Conservation (phyloP, 2,329 filamentous ascomycete species). For the Aspergillus terreus region DNA sequence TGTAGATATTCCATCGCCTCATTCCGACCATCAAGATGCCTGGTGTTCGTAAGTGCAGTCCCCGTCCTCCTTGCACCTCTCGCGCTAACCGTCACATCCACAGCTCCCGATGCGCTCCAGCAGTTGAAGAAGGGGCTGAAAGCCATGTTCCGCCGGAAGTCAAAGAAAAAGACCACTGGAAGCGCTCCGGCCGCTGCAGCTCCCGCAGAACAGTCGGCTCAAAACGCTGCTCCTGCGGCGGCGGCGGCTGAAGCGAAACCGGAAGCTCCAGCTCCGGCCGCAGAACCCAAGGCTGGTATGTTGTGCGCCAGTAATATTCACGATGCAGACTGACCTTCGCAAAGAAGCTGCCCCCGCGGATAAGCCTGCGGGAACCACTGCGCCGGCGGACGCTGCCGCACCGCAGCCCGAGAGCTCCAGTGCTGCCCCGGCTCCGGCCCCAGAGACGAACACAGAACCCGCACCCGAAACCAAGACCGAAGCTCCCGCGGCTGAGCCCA, state of each 20-base stretch:
- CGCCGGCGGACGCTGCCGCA: conserved; percentile 4
- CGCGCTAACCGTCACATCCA: neutral
- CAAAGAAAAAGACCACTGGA: conserved; percentile 23
- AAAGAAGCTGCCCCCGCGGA: conserved; percentile 7
- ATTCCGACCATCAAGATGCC: conserved; percentile 22
- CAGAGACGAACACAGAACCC: conserved; percentile 5
- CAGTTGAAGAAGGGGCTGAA: conserved; percentile 33
- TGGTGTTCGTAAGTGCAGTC: conserved; percentile 29
- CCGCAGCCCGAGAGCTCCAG: conserved; percentile 11
- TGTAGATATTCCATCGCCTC: neutral
- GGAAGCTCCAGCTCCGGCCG: conserved; percentile 10
- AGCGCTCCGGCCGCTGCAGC: conserved; percentile 5
- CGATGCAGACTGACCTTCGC: neutral
- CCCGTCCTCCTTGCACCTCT: neutral
- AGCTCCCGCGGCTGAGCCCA: neutral
- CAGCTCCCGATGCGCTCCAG: conserved; percentile 29
- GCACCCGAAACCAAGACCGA: conserved; percentile 3
- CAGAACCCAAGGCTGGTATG: conserved; percentile 15
- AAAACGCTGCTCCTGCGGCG: conserved; percentile 6
- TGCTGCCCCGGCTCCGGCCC: conserved; percentile 8
- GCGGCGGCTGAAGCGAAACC: conserved; percentile 9
- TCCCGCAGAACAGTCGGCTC: conserved; percentile 9
- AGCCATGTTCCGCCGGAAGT: conserved; percentile 28
- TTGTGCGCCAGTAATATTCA: neutral
- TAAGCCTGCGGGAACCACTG: conserved; percentile 10